Conservation (phyloP, 495 filamentous ascomycete genomes). For the Evansstolkia leycettana region DNA sequence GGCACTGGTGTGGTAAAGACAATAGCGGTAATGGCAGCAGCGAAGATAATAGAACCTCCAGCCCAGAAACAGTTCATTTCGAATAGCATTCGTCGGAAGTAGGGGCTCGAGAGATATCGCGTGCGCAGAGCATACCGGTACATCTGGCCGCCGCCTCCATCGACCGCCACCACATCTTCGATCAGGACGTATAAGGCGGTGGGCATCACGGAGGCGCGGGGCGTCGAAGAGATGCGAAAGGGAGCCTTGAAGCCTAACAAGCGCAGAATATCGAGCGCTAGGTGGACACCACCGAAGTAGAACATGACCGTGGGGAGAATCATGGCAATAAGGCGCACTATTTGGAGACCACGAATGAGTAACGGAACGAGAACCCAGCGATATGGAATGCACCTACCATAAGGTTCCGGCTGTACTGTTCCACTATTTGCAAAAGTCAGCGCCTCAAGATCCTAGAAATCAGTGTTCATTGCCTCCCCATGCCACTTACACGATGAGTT, state of each 20-base stretch:
- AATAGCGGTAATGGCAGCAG: slow-evolving; percentile 45
- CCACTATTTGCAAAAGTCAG: slow-evolving; percentile 13
- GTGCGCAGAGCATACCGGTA: slow-evolving; percentile 52
- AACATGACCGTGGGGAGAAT: slow-evolving; percentile 47
- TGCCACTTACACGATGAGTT: slow-evolving; percentile 39
- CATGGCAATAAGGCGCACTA: slow-evolving; percentile 49
- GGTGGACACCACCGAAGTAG: slow-evolving; percentile 43
- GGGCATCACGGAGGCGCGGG: slow-evolving; percentile 53
- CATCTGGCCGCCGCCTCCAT: slow-evolving; percentile 56
- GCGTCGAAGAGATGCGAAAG: slow-evolving; percentile 59
- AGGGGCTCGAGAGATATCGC: slow-evolving; percentile 56
- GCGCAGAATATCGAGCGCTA: slow-evolving; percentile 35
- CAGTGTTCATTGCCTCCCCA: background rate
- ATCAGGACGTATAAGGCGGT: slow-evolving; percentile 65
- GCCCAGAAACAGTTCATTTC: slow-evolving; percentile 73
- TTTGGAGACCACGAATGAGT: slow-evolving; percentile 11
- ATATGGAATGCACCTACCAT: slow-evolving; percentile 13
- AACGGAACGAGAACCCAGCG: background rate
- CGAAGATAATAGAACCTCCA: slow-evolving; percentile 39
- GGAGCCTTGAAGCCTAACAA: slow-evolving; percentile 39
- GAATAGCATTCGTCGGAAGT: slow-evolving; percentile 60
- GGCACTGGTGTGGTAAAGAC: slow-evolving; percentile 49
- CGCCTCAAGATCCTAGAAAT: slow-evolving; percentile 5
- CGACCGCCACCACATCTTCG: slow-evolving; percentile 71
- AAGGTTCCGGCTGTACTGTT: slow-evolving; percentile 26